Base-by-base conservation (phyloP, 441 rosid genomes). In the Breynia disticha region DNA sequence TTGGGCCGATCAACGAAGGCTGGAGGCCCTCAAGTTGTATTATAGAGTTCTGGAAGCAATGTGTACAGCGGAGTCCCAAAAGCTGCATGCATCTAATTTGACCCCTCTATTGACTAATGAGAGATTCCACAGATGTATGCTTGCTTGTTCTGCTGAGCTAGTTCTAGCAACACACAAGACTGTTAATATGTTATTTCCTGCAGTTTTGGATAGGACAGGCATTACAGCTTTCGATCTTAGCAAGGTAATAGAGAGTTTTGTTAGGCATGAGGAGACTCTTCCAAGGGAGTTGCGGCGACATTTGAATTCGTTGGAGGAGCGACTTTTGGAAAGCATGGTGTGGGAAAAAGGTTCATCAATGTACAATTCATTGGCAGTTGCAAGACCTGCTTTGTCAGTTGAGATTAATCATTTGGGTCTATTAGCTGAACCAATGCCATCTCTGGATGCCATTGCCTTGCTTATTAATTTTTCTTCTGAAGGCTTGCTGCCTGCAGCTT, bases 61-160 rank as follows among this genome's bases (percentile, higher is more conserved):
- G 89, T 93, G 99, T 67, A 76, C 72, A 47, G 96, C 97, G 28
- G 97, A 93, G 68, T 81, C 87, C 20, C 97, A 84, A 73, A 64
- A 84, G 55, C 57, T 93, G 63, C 95, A 82, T 72, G 83, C 86
- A 39, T 73, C 55, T 52, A 93, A 93, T 73, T 74, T 93, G 74
- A 84, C 95, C 65, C 79, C 96, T 55, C 72, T 94, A 53, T 77
- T 94, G 72, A 87, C 95, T 55, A 94, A 89, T 46, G 99, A 94
- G 76, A 87, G 96, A 80, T 94, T 93, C 75, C 96, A 93, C 56
- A 84, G 99, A 69, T 93, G 99, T 60, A 89, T 89, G 97, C 94
- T 94, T 54, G 95, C 99, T 18, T 94, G 99, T 66, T 87, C 99
- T 14, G 95, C 99, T 55, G 99, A 94, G 70, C 69, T 94, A 50